phyloP scores from a whole-genome alignment of 1,284 basidiomycete genomes.

The Wallemia ichthyophaga region DNA sequence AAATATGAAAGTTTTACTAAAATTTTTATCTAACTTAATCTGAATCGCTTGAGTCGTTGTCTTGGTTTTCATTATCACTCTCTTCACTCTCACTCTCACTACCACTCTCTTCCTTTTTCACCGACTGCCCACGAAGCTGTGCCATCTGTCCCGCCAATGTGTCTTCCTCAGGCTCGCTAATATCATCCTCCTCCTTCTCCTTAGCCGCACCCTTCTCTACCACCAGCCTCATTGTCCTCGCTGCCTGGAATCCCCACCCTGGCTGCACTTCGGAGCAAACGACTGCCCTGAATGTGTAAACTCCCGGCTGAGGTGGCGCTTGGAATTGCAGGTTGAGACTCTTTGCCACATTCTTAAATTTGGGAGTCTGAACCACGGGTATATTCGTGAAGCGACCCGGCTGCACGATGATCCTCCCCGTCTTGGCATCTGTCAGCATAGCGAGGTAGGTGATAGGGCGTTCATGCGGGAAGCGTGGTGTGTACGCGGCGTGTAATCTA shows the following conservation, averaged over 20 bases:
- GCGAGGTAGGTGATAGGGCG: constrained; percentile 20
- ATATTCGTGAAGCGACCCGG: constrained; percentile 45
- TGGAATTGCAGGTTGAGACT: constrained; percentile 81
- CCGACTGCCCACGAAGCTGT: constrained; percentile 64
- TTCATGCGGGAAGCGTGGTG: constrained; percentile 6
- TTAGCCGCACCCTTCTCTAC: constrained; percentile 37
- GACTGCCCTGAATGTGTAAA: constrained; percentile 63
- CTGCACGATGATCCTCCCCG: constrained; percentile 64
- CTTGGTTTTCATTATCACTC: constrained; percentile 19
- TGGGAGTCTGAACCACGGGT: constrained; percentile 28
- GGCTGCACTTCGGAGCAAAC: not conserved
- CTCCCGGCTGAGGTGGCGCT: constrained; percentile 52
- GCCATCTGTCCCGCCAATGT: constrained; percentile 94
- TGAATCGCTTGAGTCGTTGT: constrained; percentile 8
- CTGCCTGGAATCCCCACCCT: constrained; percentile 38
- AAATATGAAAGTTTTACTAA: not conserved
- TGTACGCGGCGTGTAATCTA: constrained; percentile 17
- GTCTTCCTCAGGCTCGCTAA: constrained; percentile 87
- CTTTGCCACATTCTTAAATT: constrained; percentile 33
- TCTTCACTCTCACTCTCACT: constrained; percentile 21
- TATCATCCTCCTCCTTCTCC: constrained; percentile 57
- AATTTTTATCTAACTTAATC: constrained; percentile 3
- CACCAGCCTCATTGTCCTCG: constrained; percentile 36
- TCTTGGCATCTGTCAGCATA: constrained; percentile 67
- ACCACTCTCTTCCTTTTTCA: constrained; percentile 32